Percentiles rank a stretch among this genome's conserved stretches.
These are phyloP conservation scores for Suillus tomentosus DNA, from an alignment of 768 basidiomycete species.

Conservation along the genomic window DNA sequence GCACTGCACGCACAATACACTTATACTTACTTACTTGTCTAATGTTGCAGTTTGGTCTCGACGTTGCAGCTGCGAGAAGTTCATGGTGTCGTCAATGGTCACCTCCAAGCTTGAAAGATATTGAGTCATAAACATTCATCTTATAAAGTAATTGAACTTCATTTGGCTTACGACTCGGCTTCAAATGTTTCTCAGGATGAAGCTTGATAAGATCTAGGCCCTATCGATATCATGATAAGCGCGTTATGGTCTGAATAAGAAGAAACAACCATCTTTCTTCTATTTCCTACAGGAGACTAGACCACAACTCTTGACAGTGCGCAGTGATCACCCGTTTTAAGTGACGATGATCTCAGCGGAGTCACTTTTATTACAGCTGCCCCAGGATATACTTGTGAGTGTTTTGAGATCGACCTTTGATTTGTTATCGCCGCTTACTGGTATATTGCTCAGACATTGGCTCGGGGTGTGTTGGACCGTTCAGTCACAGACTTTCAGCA, in stretches of 20 bases:
- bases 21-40: slow-evolving; percentile 11
- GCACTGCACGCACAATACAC: slow-evolving; percentile 10
- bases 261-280: background rate
- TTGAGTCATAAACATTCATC: background rate
- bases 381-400: background rate
- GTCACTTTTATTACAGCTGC: background rate
- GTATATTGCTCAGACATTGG: background rate
- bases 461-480: background rate
- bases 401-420: background rate
- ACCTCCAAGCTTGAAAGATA: background rate
- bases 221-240: background rate
- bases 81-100: background rate
- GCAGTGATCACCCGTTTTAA: background rate
- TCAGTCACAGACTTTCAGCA: background rate
- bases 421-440: background rate
- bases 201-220: background rate
- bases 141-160: background rate
- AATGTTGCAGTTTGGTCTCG: slow-evolving; percentile 5
- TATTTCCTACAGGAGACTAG: background rate
- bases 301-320: background rate
- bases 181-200: slow-evolving; percentile 2
- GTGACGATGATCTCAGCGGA: background rate
- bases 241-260: background rate
- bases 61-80: background rate
- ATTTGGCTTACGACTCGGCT: background rate